Conservation (phyloP, 768 basidiomycete genomes). For the Hygrophorus pudorinus region DNA sequence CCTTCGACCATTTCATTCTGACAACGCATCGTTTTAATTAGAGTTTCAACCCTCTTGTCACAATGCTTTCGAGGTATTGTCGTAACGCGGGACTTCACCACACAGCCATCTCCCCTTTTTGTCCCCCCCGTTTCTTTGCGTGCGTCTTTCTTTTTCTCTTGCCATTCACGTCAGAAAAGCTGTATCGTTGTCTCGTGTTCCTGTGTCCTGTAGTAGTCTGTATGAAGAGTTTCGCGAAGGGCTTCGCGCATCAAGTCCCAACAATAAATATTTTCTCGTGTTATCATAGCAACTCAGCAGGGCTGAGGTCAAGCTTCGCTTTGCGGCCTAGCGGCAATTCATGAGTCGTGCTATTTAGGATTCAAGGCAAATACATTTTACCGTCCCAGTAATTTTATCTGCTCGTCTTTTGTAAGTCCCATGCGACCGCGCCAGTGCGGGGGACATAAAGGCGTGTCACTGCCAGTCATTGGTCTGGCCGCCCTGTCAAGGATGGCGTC, state of each 20-base stretch:
- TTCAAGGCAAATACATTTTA: no score
- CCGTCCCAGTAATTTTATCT: conserved; percentile 22
- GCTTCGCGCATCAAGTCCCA: conserved; percentile 5
- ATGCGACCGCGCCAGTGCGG: conserved; percentile 49
- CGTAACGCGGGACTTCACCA: not conserved
- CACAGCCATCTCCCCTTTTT: not conserved
- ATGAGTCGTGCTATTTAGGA: no score
- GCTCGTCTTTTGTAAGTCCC: conserved; percentile 38
- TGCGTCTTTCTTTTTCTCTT: not conserved
- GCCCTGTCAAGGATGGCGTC: conserved; percentile 28
- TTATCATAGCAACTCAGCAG: no score
- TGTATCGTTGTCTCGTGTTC: not conserved
- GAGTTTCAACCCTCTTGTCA: not conserved
- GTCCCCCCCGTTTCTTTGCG: not conserved
- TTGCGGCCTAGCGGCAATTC: no score
- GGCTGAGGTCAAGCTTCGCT: no score
- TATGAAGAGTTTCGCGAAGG: not conserved
- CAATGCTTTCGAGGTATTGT: conserved; percentile 1
- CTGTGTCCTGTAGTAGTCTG: not conserved
- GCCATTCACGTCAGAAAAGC: not conserved
- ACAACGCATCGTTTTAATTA: not conserved
- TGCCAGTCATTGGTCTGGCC: conserved; percentile 16
- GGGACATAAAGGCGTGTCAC: conserved; percentile 29
- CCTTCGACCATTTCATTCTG: not conserved
- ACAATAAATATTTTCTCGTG: not conserved